Evolutionary conservation across 495 filamentous ascomycete species (phyloP), one percentile per base, ranked within the genome.

Genomic region (Hypoxylon fuscum): DNA sequence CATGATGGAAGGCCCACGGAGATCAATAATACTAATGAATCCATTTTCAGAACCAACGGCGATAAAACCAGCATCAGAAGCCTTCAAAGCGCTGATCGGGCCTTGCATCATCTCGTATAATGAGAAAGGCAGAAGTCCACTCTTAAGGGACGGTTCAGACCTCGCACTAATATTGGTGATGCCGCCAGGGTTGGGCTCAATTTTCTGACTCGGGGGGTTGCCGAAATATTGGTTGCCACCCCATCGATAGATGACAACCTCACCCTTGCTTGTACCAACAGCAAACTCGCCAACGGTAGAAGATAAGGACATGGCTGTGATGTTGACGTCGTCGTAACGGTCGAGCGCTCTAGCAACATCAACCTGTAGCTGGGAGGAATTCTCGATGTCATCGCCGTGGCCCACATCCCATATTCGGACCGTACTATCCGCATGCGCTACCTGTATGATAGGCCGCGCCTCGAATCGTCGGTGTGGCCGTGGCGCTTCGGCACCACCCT

Each of bases 21-120:
- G 78, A 69, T 98, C 95, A 38, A 97, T 80, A 20, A 98, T 86
- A 8, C 79, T 86, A 31, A 98, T 68, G 60, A 85, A 83, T 0
- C 95, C 95, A 45, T 82, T 82, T 74, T 96, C 88, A 17, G 90
- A 95, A 0, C 92, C 95, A 37, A 88, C 87, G 20, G 88, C 93
- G 8, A 97, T 83, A 76, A 98, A 98, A 0, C 95, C 95, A 5
- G 98, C 87, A 68, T 95, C 90, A 25, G 92, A 96, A 48, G 94
- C 85, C 46, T 90, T 88, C 55, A 97, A 63, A 1, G 88, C 90
- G 18, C 84, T 90, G 11, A 97, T 85, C 15, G 87, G 80, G 0
- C 92, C 93, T 64, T 92, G 86, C 69, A 89, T 83, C 82, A 92
- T 89, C 69, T 93, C 84, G 55, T 97, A 82, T 7, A 98, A 77